A percentile compares a stretch with the other conserved stretches of the same genome.
Conservation (phyloP, 129 eudicot species). For the Tagetes erecta region DNA sequence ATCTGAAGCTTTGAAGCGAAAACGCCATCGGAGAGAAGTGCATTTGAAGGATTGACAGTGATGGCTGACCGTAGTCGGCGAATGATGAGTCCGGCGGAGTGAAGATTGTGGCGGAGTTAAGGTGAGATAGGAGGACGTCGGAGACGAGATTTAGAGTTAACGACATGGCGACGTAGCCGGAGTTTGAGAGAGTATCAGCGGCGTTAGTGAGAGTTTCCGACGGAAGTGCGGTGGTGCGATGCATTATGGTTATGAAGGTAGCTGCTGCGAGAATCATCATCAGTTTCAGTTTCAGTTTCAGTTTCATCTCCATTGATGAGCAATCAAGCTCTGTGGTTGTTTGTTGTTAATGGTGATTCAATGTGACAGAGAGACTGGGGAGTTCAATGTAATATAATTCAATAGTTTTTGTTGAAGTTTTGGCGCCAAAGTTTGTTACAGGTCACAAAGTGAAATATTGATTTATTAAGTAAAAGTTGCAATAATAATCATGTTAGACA, state of each 20-base stretch:
- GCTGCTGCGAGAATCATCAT: slow-evolving; percentile 24
- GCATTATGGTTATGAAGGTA: slow-evolving; percentile 23
- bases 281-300: neutral
- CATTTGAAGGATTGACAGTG: slow-evolving; percentile 48
- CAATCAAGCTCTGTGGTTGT: neutral
- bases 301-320: slow-evolving; percentile 45
- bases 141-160: slow-evolving; percentile 60
- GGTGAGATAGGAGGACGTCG: slow-evolving; percentile 30
- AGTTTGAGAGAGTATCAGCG: slow-evolving; percentile 62
- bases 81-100: slow-evolving; percentile 61
- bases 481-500: no score
- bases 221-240: slow-evolving; percentile 41
- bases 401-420: neutral
- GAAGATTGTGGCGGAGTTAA: slow-evolving; percentile 55
- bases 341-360: slow-evolving; percentile 22
- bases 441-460: no score
- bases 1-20: slow-evolving; percentile 40
- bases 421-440: slow-evolving; percentile 30
- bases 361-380: neutral
- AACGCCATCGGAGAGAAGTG: slow-evolving; percentile 57
- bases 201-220: slow-evolving; percentile 54
- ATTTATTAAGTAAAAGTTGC: no score
- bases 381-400: neutral
- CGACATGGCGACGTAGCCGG: slow-evolving; percentile 82
- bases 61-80: slow-evolving; percentile 53